Conservation (phyloP, 2,329 filamentous ascomycete species). For the Periconia sp. region DNA sequence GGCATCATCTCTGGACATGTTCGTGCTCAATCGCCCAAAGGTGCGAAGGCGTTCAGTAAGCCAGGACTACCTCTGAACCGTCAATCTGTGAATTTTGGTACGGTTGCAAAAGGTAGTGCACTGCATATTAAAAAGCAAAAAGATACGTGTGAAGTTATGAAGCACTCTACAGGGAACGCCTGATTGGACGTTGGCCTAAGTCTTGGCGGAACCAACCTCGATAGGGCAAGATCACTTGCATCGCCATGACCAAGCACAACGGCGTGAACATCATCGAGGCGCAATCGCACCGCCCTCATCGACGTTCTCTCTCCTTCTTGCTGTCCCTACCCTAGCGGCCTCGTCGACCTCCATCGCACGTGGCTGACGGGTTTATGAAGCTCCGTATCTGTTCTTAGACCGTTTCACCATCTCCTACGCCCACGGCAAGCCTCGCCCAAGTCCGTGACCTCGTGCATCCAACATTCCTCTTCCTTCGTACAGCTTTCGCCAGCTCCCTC, state of each 20-base stretch:
- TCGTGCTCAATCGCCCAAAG: too few species aligned
- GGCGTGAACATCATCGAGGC: conserved; percentile 4
- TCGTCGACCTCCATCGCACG: background rate
- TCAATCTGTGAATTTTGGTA: too few species aligned
- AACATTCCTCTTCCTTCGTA: background rate
- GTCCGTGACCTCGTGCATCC: conserved; percentile 4
- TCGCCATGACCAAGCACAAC: conserved; percentile 5
- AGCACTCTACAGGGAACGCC: conserved; percentile 3
- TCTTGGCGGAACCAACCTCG: too few species aligned
- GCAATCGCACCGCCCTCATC: background rate
- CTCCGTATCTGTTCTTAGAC: conserved; percentile 3
- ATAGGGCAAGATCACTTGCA: background rate
- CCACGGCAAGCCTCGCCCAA: background rate
- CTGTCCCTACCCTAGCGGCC: background rate
- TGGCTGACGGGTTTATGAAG: background rate
- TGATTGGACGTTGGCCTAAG: too few species aligned
- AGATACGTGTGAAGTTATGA: conserved; percentile 5
- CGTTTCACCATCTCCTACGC: conserved; percentile 5
- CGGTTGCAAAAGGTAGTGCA: too few species aligned
- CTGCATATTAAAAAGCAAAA: background rate
- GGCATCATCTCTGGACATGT: too few species aligned
- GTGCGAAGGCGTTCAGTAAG: too few species aligned
- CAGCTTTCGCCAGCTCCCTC: conserved; percentile 1
- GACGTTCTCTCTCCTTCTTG: background rate
- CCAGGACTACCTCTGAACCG: too few species aligned